Evolutionary conservation across 2,329 filamentous ascomycete genomes (phyloP).

Genomic region (Fusarium nanum): DNA sequence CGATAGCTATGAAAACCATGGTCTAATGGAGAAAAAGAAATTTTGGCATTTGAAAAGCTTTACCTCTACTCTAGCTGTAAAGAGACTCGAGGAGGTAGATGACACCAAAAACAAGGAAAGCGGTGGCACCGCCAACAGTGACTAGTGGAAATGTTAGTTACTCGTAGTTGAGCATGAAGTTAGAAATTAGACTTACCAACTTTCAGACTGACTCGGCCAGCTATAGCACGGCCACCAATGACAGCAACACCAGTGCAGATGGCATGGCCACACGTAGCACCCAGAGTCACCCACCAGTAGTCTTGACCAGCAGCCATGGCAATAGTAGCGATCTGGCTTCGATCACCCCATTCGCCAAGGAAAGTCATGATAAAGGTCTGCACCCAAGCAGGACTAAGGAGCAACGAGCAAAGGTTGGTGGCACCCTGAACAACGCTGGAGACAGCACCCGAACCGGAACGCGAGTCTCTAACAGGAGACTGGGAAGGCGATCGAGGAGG

Average conservation of each 20-base stretch:
- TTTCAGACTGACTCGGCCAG: conserved; percentile 92
- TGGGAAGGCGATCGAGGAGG: conserved; percentile 83
- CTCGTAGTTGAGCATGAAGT: neutral
- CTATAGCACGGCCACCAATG: conserved; percentile 90
- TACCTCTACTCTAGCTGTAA: conserved; percentile 60
- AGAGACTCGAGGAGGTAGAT: conserved; percentile 90
- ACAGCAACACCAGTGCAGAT: conserved; percentile 93
- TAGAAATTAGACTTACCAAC: conserved; percentile 78
- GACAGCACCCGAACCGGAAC: conserved; percentile 56
- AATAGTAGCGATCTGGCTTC: conserved; percentile 97
- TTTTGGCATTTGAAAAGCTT: conserved; percentile 7
- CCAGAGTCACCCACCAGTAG: conserved; percentile 98
- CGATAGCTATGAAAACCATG: conserved; percentile 18
- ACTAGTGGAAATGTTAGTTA: conserved; percentile 65
- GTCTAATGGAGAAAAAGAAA: conserved; percentile 25
- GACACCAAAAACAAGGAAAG: conserved; percentile 90
- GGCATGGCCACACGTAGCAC: conserved; percentile 86
- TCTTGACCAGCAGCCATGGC: conserved; percentile 98
- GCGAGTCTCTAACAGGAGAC: conserved; percentile 74
- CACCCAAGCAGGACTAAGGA: conserved; percentile 96
- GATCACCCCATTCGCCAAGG: conserved; percentile 96
- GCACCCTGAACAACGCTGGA: conserved; percentile 69
- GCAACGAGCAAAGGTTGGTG: conserved; percentile 85
- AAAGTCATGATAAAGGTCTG: conserved; percentile 99
- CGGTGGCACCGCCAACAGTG: conserved; percentile 88